Evolutionary conservation across 192 early-diverging fungal genomes (phyloP), one percentile per base, ranked within the genome.

Genomic region (Backusella parvicylindrica): DNA sequence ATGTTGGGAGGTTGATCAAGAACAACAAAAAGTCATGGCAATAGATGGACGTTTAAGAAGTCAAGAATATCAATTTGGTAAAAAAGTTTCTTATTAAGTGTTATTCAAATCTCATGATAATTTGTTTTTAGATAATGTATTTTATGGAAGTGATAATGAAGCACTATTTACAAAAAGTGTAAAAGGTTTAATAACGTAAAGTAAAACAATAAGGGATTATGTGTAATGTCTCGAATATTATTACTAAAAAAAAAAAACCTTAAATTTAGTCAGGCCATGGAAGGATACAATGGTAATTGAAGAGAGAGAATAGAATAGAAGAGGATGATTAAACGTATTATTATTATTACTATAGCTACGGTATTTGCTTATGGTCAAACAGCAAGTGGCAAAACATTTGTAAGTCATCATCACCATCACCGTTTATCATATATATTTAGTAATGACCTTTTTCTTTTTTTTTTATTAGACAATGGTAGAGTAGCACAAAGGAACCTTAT

Each of bases 281-380:
- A 92, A 32, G 97, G 97, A 8, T 96, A 94, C 77, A 98, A 99
- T 81, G 96, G 96, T 88, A 89, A 43, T 23, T 1, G 47, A 32
- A 31, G 3, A 16, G 26, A 70, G 8, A 36, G 35, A 49, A 15
- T 33, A 1, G 23, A 31, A 15, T 33, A n/a, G 7, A 21, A 13
- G 8, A 37, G 28, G 11, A 78, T 28, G 8, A 21, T 50, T 33
- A 41, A 26, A 50, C 16, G 3, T 3, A 53, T 21, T 3, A 33
- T 37, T 66, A n/a, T 47, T 6, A n/a, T 50, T 41, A 38, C 32
- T 31, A 11, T 73, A 92, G 94, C 92, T 33, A 98, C 97, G 3
- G 95, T 99, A 3, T 99, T 99, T 87, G 96, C 98, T 3, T 99
- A 99, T 84, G 98, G 98, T 21, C 97, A 98, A 81, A 99, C 98